Conservation (phyloP, 805 yeast species). For the Monosporozyma solicola region DNA sequence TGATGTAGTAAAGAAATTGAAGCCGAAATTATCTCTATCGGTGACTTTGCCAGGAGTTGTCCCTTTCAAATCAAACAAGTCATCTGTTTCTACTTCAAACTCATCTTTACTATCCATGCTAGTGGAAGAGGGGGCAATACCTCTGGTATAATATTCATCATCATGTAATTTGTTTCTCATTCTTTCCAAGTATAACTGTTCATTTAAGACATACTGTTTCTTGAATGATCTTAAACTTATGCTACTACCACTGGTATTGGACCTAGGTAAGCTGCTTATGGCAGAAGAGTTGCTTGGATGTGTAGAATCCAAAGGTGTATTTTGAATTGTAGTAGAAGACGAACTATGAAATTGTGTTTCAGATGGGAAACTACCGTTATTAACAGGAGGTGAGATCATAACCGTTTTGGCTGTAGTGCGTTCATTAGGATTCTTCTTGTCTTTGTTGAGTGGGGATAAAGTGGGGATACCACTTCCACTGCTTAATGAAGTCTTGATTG, state of each 20-base stretch:
- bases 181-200: constrained; percentile 53
- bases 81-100: constrained; percentile 4
- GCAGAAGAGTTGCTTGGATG: neutral
- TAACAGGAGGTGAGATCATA: constrained; percentile 2
- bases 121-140: constrained; percentile 35
- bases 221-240: constrained; percentile 12
- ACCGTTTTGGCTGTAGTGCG: neutral
- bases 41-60: constrained; percentile 8
- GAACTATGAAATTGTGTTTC: neutral
- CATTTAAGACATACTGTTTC: constrained; percentile 41
- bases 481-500: neutral
- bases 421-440: neutral
- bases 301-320: neutral
- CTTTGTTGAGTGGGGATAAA: neutral
- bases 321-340: neutral
- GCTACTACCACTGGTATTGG: constrained; percentile 1
- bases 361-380: neutral
- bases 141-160: constrained; percentile 60
- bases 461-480: constrained; percentile 2
- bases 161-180: constrained; percentile 54
- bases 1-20: constrained; percentile 1
- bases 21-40: constrained; percentile 6
- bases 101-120: constrained; percentile 25
- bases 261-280: neutral
- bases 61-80: constrained; percentile 14